A percentile compares a stretch with the other conserved stretches of the same genome.
Evolutionary conservation across 768 basidiomycete genomes (phyloP).

Genomic region (Psilocybe subaeruginosa): DNA sequence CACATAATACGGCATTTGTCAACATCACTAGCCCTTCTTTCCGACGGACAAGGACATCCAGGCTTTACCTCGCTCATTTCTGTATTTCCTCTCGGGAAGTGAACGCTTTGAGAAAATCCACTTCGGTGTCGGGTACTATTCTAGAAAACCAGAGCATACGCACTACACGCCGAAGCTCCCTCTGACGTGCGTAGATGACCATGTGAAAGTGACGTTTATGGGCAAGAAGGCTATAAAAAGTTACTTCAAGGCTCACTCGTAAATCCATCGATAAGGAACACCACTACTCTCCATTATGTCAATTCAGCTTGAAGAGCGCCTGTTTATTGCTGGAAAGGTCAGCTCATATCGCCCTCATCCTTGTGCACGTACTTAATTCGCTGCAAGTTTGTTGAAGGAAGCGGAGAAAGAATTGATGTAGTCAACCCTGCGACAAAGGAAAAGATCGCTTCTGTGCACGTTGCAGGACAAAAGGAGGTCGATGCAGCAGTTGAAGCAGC

Average conservation of each 20-base stretch:
- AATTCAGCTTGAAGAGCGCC: slow-evolving; percentile 4
- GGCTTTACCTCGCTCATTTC: no score
- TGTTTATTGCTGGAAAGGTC: slow-evolving; percentile 9
- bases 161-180: neutral
- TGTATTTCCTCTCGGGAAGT: no score
- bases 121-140: neutral
- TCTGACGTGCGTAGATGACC: neutral
- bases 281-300: neutral
- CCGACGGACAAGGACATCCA: no score
- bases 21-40: no score
- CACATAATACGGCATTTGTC: no score
- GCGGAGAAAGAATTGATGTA: neutral
- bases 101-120: no score
- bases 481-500: slow-evolving; percentile 8
- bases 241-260: neutral
- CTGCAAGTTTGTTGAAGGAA: slow-evolving; percentile 8
- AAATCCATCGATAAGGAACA: neutral
- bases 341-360: neutral
- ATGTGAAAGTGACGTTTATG: neutral
- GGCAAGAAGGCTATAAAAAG: neutral
- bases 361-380: neutral
- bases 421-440: slow-evolving; percentile 6
- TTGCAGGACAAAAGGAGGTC: slow-evolving; percentile 7
- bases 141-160: neutral
- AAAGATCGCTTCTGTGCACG: slow-evolving; percentile 4